Conservation (phyloP, 106 monocot genomes). For the Vanilla planifolia region DNA sequence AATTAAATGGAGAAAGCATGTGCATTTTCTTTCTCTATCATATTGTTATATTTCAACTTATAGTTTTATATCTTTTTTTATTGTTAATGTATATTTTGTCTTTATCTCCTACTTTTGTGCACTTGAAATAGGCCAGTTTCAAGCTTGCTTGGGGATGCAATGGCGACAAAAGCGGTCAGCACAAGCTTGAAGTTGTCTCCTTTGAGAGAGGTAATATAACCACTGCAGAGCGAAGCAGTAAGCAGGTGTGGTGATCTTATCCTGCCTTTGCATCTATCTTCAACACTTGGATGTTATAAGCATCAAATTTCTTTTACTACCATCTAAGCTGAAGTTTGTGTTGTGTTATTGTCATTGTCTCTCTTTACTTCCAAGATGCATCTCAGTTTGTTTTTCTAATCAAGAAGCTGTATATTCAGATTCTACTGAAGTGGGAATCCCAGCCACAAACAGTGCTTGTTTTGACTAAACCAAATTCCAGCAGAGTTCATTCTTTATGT, state of each 20-base stretch:
- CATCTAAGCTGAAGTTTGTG: not conserved
- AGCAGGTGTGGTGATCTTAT: constrained; percentile 47
- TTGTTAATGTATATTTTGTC: no score
- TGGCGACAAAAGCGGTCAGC: constrained; percentile 78
- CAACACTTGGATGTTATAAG: not conserved
- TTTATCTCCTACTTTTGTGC: not conserved
- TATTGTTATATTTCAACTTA: no score
- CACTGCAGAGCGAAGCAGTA: constrained; percentile 84
- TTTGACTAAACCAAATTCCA: constrained; percentile 93
- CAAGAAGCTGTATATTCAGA: constrained; percentile 41
- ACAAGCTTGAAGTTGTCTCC: constrained; percentile 93
- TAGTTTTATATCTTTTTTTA: no score
- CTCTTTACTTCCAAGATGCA: not conserved
- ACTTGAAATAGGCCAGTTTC: constrained; percentile 65
- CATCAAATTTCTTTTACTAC: not conserved
- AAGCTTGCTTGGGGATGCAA: constrained; percentile 96
- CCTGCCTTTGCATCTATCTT: not conserved
- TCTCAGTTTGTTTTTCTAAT: not conserved
- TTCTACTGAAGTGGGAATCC: constrained; percentile 96
- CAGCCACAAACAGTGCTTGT: constrained; percentile 84
- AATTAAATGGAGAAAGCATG: no score
- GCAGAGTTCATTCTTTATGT: constrained; percentile 58
- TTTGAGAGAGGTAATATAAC: constrained; percentile 95
- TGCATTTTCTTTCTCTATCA: no score
- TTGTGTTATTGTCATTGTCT: constrained; percentile 4